phyloP scores from a whole-genome alignment of 1,284 basidiomycete species.

The Heimioporus punctisporus region DNA sequence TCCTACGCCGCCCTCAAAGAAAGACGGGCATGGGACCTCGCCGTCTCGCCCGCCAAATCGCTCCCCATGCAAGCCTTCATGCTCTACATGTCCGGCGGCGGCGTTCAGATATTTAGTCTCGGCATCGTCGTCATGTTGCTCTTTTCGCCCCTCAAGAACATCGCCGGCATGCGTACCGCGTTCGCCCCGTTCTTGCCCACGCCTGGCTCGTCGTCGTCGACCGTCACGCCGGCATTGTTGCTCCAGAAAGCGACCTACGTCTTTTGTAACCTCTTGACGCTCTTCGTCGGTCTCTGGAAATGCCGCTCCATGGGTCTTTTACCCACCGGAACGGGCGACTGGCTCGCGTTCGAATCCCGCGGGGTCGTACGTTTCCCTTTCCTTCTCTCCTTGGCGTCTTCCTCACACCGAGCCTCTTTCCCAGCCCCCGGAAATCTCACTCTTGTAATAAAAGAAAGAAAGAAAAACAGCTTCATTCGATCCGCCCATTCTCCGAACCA shows the following conservation, averaged over 20 bases:
- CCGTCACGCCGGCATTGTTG: too few species aligned
- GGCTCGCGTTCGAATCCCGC: constrained; percentile 40
- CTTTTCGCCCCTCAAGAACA: constrained; percentile 78
- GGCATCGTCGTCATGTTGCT: constrained; percentile 93
- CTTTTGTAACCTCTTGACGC: constrained; percentile 70
- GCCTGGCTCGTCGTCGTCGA: too few species aligned
- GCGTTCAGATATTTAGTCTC: constrained; percentile 93
- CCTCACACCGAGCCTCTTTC: not conserved
- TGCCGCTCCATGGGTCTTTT: constrained; percentile 89
- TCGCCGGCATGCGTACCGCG: constrained; percentile 74
- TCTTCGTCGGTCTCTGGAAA: constrained; percentile 88
- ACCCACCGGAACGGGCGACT: constrained; percentile 88
- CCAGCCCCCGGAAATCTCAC: constrained; percentile 31
- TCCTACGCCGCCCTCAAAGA: constrained; percentile 73
- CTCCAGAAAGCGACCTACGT: constrained; percentile 74
- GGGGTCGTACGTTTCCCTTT: constrained; percentile 47
- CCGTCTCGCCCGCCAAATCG: constrained; percentile 82
- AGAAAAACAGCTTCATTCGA: not conserved
- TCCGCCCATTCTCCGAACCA: not conserved
- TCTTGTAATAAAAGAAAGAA: constrained; percentile 17
- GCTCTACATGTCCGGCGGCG: constrained; percentile 95
- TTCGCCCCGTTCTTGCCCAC: constrained; percentile 63
- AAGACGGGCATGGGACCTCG: constrained; percentile 88
- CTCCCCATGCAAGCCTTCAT: constrained; percentile 96
- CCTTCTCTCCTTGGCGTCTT: not conserved